Evolutionary conservation across 306 rosid species (phyloP), one percentile per base, ranked within the genome.

Genomic region (Albizia julibrissin): DNA sequence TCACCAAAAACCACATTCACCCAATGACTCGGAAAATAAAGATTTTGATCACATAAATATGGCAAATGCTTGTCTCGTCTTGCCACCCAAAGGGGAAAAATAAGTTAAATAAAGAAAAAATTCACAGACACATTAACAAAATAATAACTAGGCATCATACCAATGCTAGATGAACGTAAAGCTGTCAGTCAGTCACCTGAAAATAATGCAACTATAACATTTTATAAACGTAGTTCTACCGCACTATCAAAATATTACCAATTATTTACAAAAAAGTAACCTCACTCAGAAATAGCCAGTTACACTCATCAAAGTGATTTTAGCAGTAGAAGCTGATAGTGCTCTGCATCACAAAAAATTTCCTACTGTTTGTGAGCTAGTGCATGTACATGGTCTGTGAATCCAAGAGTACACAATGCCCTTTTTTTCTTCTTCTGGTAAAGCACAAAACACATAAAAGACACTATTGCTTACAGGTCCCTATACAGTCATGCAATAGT

Each of bases 1-100:
- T 70, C 75, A 43, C 56, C 52, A 70, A 43, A 22, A 22, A 26
- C 13, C 50, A 82, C 34, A 75, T 37, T 44, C 77, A 71, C 29
- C 61, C 43, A 83, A 83, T 37, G 39, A 76, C 31, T 33, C 12
- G 85, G 40, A 72, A 81, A 50, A 68, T 40, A 50, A 54, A 15
- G 29, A 43, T 65, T 61, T 24, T 64, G 43, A 34, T 61, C 83
- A 67, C 42, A 72, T 3, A 73, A 21, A 47, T 13, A 59, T 46
- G 58, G 26, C 46, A 72, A 37, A 81, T 33, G 74, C 80, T 37
- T 18, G 42, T 27, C 79, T 46, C 59, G 10, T n/a, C 19, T 40
- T 71, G 29, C 37, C 59, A 61, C 10, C 59, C 70, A 40, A 26
- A 22, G 14, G 47, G 26, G 11, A 12, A 22, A 54, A 75, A 22